These are phyloP conservation scores for Mangifera indica DNA, from an alignment of 345 rosid species.

Conservation along the genomic window DNA sequence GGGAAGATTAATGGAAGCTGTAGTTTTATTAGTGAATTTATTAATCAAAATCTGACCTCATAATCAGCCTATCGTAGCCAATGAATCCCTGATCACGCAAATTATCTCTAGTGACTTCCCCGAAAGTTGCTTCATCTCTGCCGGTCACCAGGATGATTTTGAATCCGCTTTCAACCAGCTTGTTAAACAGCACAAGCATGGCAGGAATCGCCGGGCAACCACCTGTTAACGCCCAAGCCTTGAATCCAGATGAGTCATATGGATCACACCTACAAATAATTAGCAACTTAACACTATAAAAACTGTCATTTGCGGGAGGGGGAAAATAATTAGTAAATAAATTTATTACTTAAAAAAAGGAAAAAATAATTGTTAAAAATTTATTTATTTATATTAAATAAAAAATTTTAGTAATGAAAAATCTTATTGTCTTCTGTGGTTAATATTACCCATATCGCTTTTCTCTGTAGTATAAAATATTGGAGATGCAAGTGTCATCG, in stretches of 20 bases:
- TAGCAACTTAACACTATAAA: too few relatives aligned
- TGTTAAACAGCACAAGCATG: conserved; percentile 48
- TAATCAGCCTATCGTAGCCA: conserved; percentile 62
- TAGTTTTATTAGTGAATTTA: too few relatives aligned
- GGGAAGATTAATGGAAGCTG: too few relatives aligned
- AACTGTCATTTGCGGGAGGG: too few relatives aligned
- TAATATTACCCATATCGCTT: conserved; percentile 71
- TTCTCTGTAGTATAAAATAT: conserved; percentile 59
- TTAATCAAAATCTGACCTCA: conserved; percentile 42
- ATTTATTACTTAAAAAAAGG: too few relatives aligned
- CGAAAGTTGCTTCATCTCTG: conserved; percentile 61
- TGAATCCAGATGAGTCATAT: conserved; percentile 63
- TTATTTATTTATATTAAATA: too few relatives aligned
- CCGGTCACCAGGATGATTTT: conserved; percentile 77
- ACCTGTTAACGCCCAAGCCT: conserved; percentile 69
- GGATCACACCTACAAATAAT: conserved; percentile 65
- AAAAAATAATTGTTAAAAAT: too few relatives aligned
- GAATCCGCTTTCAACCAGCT: conserved; percentile 50
- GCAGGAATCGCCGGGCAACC: conserved; percentile 70
- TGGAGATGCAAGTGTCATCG: conserved; percentile 92
- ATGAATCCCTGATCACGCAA: conserved; percentile 59
- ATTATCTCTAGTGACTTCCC: conserved; percentile 54
- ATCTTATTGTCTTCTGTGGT: too few relatives aligned
- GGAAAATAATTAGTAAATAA: too few relatives aligned
- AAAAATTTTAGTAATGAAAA: too few relatives aligned